Evolutionary conservation across 176 grass and related monocot species (phyloP).

Genomic region (Aegilops umbellulata): DNA sequence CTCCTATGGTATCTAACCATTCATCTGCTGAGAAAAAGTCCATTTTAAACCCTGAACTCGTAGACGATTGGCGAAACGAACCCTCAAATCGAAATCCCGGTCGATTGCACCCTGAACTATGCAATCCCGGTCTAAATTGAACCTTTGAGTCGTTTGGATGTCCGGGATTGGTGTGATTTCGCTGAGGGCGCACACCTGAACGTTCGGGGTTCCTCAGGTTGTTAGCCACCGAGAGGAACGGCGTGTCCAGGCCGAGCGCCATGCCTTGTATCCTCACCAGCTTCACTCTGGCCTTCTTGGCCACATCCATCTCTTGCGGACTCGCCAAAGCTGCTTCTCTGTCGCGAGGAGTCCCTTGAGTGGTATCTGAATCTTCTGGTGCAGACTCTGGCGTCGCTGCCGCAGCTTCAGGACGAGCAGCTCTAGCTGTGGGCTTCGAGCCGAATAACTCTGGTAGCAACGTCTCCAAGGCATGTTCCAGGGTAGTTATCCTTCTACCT

Average conservation of each 20-base stretch:
- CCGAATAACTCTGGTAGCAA: constrained; percentile 72
- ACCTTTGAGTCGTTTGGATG: too few species aligned
- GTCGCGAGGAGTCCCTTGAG: constrained; percentile 7
- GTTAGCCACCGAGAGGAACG: constrained; percentile 86
- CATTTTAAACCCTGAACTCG: too few species aligned
- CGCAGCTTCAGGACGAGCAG: background rate
- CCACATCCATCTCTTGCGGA: background rate
- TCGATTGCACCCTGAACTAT: too few species aligned
- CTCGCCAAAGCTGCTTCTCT: background rate
- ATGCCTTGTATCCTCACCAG: constrained; percentile 87
- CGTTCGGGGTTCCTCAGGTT: constrained; percentile 78
- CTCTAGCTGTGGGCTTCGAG: background rate
- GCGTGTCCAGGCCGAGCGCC: constrained; percentile 57
- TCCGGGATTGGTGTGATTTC: too few species aligned
- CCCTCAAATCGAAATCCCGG: too few species aligned
- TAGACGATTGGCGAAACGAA: too few species aligned
- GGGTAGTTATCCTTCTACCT: constrained; percentile 55
- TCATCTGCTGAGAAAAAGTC: too few species aligned
- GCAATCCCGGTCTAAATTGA: too few species aligned
- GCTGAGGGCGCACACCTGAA: too few species aligned
- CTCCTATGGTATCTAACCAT: background rate
- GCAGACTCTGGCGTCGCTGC: constrained; percentile 12
- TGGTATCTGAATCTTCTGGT: constrained; percentile 19
- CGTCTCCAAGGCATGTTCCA: constrained; percentile 56
- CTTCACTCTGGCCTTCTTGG: constrained; percentile 38